Conservation (phyloP, 208 protist species). For the Trichomonas tenax region DNA sequence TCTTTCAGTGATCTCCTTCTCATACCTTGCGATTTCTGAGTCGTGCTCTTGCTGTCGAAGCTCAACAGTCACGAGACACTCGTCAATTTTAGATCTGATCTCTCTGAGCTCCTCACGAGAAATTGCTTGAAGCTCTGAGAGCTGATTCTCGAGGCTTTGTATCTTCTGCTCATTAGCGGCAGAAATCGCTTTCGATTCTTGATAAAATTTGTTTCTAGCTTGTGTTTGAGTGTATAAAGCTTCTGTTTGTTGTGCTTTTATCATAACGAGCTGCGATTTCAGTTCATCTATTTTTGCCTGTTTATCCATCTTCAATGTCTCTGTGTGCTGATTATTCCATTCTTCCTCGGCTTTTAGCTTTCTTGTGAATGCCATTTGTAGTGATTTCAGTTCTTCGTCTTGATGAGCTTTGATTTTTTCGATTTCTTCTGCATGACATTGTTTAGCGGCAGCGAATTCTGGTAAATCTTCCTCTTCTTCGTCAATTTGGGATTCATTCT, state of each 20-base stretch:
- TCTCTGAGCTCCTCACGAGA: background rate
- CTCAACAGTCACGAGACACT: background rate
- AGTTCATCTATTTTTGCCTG: background rate
- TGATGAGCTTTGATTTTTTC: background rate
- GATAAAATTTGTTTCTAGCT: background rate
- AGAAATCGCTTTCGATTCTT: background rate
- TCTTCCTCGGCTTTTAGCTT: background rate
- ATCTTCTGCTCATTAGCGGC: background rate
- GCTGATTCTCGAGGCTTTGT: background rate
- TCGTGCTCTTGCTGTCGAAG: background rate
- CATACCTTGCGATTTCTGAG: background rate
- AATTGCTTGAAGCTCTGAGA: background rate
- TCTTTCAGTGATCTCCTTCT: background rate
- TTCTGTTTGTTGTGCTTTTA: background rate
- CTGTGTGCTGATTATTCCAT: background rate
- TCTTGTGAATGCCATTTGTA: background rate
- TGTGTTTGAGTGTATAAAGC: too few species aligned
- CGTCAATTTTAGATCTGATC: background rate
- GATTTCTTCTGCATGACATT: background rate
- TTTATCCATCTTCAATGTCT: background rate
- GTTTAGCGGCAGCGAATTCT: background rate
- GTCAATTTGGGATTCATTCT: background rate
- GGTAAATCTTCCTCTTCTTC: background rate
- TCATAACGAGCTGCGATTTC: background rate
- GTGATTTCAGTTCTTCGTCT: background rate